These are phyloP conservation scores for Suillus luteus DNA, from an alignment of 768 basidiomycete species.

Conservation along the genomic window DNA sequence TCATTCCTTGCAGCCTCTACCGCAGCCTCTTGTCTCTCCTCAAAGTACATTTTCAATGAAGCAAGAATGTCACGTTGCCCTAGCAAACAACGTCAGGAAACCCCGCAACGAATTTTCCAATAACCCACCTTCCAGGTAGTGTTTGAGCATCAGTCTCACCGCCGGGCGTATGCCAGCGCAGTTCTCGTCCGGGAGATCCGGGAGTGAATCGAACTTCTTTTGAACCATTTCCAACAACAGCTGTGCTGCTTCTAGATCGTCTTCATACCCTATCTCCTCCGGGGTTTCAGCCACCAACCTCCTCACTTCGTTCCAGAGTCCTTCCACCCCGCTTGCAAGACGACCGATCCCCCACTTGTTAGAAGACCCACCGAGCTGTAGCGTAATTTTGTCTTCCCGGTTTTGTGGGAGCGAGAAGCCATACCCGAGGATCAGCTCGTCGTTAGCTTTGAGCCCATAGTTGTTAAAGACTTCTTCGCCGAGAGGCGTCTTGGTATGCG, in stretches of 20 bases:
- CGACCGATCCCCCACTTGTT: conserved; percentile 67
- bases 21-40: conserved; percentile 48
- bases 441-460: conserved; percentile 87
- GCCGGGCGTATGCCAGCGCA: conserved; percentile 47
- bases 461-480: conserved; percentile 81
- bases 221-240: conserved; percentile 69
- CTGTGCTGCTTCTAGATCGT: conserved; percentile 60
- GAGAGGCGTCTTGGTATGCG: conserved; percentile 43
- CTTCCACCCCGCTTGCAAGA: conserved; percentile 51
- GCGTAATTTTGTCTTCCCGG: conserved; percentile 83
- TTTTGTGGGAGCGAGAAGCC: conserved; percentile 83
- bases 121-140: conserved; percentile 65
- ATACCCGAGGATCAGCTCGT: conserved; percentile 82
- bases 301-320: conserved; percentile 60
- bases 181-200: conserved; percentile 31
- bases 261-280: conserved; percentile 45
- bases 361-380: conserved; percentile 64
- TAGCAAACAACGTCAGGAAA: conserved; percentile 22
- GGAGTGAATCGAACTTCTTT: conserved; percentile 50
- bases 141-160: conserved; percentile 62
- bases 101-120: not conserved
- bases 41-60: conserved; percentile 52
- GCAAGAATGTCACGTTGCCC: conserved; percentile 63
- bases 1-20: conserved; percentile 49
- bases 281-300: conserved; percentile 27